Evolutionary conservation across 768 basidiomycete genomes (phyloP).

Genomic region (Lactifluus pinguis): DNA sequence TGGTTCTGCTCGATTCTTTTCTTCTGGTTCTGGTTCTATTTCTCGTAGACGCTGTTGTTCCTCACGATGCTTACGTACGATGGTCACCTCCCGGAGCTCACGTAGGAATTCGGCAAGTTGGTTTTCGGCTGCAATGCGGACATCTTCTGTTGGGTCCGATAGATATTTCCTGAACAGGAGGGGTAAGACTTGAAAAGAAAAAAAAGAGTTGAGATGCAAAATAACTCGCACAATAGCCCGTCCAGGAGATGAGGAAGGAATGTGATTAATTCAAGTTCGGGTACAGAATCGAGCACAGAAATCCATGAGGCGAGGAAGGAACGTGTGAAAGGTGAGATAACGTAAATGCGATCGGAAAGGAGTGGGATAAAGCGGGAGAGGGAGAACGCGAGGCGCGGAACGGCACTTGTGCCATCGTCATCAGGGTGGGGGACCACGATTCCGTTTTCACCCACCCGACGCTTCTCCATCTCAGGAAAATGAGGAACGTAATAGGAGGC

Average conservation of each 20-base stretch:
- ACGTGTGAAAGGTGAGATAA: slow-evolving; percentile 90
- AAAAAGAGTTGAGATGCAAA: slow-evolving; percentile 1
- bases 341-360: slow-evolving; percentile 86
- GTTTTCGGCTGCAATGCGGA: slow-evolving; percentile 83
- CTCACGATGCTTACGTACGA: slow-evolving; percentile 58
- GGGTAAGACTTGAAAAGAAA: slow-evolving; percentile 2
- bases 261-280: slow-evolving; percentile 89
- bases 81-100: slow-evolving; percentile 81
- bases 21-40: slow-evolving; percentile 1
- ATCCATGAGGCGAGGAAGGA: slow-evolving; percentile 98
- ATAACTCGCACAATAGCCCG: slow-evolving; percentile 65
- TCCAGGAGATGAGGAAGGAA: slow-evolving; percentile 94
- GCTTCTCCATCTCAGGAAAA: slow-evolving; percentile 69
- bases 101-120: slow-evolving; percentile 82
- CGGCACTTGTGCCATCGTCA: slow-evolving; percentile 32
- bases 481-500: slow-evolving; percentile 91
- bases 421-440: slow-evolving; percentile 63
- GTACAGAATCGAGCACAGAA: slow-evolving; percentile 88
- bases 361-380: slow-evolving; percentile 92
- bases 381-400: slow-evolving; percentile 73
- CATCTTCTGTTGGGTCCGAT: slow-evolving; percentile 90
- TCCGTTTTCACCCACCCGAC: slow-evolving; percentile 41
- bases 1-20: not conserved
- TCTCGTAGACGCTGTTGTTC: slow-evolving; percentile 28
- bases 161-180: slow-evolving; percentile 68